These are phyloP conservation scores for Dalbergia cochinchinensis DNA, from an alignment of 306 rosid species.

Conservation along the genomic window DNA sequence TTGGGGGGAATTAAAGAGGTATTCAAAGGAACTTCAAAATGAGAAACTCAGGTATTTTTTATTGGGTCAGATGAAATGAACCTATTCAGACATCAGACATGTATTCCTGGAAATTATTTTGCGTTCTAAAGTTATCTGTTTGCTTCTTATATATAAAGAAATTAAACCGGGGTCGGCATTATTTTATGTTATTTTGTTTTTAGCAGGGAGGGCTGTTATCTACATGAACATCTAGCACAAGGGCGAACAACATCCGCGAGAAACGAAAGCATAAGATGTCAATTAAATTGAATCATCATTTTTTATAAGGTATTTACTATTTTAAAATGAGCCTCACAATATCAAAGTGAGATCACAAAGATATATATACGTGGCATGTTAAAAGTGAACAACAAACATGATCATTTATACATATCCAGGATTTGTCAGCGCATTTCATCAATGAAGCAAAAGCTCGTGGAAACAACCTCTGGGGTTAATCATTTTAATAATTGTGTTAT, in stretches of 20 bases:
- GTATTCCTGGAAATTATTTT: neutral
- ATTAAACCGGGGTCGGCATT: neutral
- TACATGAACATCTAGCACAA: neutral
- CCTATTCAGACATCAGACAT: neutral
- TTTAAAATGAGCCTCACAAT: neutral
- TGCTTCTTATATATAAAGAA: neutral
- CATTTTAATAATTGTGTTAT: constrained; percentile 37
- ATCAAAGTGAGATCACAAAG: constrained; percentile 29
- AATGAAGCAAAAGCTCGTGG: constrained; percentile 36
- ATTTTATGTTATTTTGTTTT: neutral
- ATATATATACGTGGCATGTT: neutral
- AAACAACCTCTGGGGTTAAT: constrained; percentile 27
- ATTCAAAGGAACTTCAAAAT: neutral
- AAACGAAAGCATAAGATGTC: neutral
- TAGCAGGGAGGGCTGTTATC: neutral
- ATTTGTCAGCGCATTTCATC: constrained; percentile 28
- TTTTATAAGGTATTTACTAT: neutral
- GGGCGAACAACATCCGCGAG: neutral
- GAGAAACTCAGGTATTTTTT: neutral
- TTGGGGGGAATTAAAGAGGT: neutral
- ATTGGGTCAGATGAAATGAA: neutral
- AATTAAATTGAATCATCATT: neutral
- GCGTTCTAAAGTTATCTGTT: neutral
- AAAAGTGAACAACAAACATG: constrained; percentile 16
- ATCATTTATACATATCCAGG: neutral